Evolutionary conservation across 2,329 filamentous ascomycete species (phyloP).

Genomic region (Fonsecaea pedrosoi): DNA sequence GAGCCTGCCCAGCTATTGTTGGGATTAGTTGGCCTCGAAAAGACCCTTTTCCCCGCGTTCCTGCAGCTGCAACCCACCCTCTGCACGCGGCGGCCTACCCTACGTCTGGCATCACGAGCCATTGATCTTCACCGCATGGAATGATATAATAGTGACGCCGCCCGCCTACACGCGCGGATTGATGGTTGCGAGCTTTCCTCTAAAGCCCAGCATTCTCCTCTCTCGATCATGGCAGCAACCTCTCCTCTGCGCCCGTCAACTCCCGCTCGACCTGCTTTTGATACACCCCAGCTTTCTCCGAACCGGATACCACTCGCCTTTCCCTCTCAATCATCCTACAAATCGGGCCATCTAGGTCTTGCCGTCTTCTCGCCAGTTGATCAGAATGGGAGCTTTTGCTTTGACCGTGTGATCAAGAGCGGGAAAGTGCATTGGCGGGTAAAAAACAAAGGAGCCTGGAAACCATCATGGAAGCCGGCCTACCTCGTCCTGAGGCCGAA

Average conservation of each 20-base stretch:
- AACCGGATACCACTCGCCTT: slow-evolving; percentile 28
- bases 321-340: slow-evolving; percentile 37
- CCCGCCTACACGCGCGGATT: not conserved
- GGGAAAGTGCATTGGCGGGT: slow-evolving; percentile 87
- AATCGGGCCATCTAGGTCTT: slow-evolving; percentile 59
- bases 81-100: slow-evolving; percentile 2
- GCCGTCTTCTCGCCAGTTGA: slow-evolving; percentile 84
- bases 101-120: not conserved
- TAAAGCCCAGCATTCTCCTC: not conserved
- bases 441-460: slow-evolving; percentile 72
- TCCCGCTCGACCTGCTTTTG: slow-evolving; percentile 20
- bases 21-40: slow-evolving; percentile 2
- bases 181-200: slow-evolving; percentile 7
- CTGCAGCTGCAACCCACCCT: slow-evolving; percentile 12
- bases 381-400: slow-evolving; percentile 93
- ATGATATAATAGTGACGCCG: slow-evolving; percentile 20
- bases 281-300: slow-evolving; percentile 33
- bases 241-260: slow-evolving; percentile 29
- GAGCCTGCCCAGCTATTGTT: slow-evolving; percentile 5
- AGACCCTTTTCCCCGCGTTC: slow-evolving; percentile 14
- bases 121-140: slow-evolving; percentile 13
- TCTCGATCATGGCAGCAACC: slow-evolving; percentile 23
- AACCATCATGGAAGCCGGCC: slow-evolving; percentile 85
- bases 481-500: slow-evolving; percentile 91
- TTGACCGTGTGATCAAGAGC: slow-evolving; percentile 89